Conservation (phyloP, 2,329 filamentous ascomycete species). For the Trichoderma brevicompactum region DNA sequence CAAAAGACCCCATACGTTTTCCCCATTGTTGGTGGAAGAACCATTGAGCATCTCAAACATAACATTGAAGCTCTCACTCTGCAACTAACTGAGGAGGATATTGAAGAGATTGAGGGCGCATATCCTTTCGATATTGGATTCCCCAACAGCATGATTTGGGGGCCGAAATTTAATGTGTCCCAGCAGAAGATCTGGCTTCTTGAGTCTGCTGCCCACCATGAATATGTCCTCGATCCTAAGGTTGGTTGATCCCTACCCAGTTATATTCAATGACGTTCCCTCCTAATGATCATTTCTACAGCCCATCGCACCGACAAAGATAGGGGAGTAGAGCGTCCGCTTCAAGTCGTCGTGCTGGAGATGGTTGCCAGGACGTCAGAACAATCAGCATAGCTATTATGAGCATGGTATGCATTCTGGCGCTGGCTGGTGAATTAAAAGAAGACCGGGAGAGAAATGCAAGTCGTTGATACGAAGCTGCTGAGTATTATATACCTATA, state of each 20-base stretch:
- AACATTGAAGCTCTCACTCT: slow-evolving; percentile 72
- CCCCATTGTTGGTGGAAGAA: slow-evolving; percentile 72
- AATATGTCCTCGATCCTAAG: slow-evolving; percentile 53
- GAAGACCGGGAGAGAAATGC: not conserved
- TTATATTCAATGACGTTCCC: too few species aligned
- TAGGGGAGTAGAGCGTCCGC: slow-evolving; percentile 49
- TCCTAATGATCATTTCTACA: slow-evolving; percentile 31
- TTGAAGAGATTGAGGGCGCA: slow-evolving; percentile 67
- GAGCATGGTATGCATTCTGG: slow-evolving; percentile 2
- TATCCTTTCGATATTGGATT: slow-evolving; percentile 69
- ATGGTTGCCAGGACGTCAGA: slow-evolving; percentile 38
- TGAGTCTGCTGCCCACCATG: slow-evolving; percentile 53
- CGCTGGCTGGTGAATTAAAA: slow-evolving; percentile 6
- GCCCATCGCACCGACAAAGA: slow-evolving; percentile 49
- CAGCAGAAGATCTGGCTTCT: slow-evolving; percentile 51
- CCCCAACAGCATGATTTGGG: slow-evolving; percentile 63
- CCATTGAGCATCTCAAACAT: slow-evolving; percentile 68
- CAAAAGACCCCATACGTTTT: slow-evolving; percentile 74
- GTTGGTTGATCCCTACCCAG: slow-evolving; percentile 34
- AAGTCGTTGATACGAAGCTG: too few species aligned
- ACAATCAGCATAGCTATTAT: slow-evolving; percentile 11
- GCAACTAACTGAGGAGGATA: slow-evolving; percentile 62
- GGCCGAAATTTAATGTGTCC: slow-evolving; percentile 43
- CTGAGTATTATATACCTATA: not conserved
- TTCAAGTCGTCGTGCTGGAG: slow-evolving; percentile 40